Conservation (phyloP, 257 asterid genomes). For the Scutellaria baicalensis region DNA sequence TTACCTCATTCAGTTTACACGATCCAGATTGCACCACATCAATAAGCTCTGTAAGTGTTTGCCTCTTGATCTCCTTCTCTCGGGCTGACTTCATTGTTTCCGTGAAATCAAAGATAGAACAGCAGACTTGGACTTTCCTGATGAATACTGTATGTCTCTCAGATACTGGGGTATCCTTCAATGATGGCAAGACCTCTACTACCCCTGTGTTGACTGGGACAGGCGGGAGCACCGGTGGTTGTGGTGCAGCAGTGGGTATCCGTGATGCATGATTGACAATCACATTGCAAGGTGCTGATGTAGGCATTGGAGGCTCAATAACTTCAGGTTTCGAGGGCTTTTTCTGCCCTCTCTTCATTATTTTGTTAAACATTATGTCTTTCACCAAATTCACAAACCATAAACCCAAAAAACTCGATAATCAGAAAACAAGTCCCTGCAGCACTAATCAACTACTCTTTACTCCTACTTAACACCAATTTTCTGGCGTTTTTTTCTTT, state of each 20-base stretch:
- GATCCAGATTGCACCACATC: slow-evolving; percentile 73
- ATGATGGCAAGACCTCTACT: slow-evolving; percentile 68
- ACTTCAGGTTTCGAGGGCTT: slow-evolving; percentile 50
- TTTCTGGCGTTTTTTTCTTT: not conserved
- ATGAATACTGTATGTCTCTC: slow-evolving; percentile 68
- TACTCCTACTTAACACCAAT: not conserved
- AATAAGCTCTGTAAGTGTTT: slow-evolving; percentile 69
- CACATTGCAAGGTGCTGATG: slow-evolving; percentile 31
- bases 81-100: slow-evolving; percentile 76
- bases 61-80: slow-evolving; percentile 94
- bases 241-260: slow-evolving; percentile 17
- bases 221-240: slow-evolving; percentile 26
- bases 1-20: slow-evolving; percentile 76
- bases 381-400: slow-evolving; percentile 11
- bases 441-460: slow-evolving; percentile 9
- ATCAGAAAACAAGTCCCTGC: not conserved
- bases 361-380: slow-evolving; percentile 46
- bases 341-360: slow-evolving; percentile 63
- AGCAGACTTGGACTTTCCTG: slow-evolving; percentile 71
- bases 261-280: slow-evolving; percentile 46
- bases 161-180: slow-evolving; percentile 55
- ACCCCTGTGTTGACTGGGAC: slow-evolving; percentile 53
- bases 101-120: slow-evolving; percentile 54
- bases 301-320: slow-evolving; percentile 42
- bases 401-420: not conserved